These are phyloP conservation scores for Tuber magnatum DNA, from an alignment of 495 filamentous ascomycete genomes.

Conservation along the genomic window DNA sequence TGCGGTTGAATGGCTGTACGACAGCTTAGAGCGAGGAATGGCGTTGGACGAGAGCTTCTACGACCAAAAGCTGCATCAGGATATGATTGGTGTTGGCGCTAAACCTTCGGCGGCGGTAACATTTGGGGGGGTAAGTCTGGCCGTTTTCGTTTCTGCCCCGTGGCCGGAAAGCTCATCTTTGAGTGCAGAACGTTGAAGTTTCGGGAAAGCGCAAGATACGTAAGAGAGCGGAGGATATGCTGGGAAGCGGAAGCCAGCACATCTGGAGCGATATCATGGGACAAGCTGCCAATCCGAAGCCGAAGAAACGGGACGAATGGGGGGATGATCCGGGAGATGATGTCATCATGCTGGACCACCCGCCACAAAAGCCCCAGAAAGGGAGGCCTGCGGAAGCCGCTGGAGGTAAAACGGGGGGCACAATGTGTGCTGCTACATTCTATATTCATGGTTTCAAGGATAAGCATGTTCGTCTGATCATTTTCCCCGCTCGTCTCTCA, in stretches of 20 bases:
- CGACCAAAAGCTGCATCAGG: conserved; percentile 59
- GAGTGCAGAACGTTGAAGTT: conserved; percentile 2
- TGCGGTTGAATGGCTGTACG: conserved; percentile 71
- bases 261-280: conserved; percentile 86
- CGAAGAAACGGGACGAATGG: conserved; percentile 43
- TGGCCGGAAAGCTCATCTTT: conserved; percentile 18
- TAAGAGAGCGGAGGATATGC: conserved; percentile 68
- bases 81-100: conserved; percentile 68
- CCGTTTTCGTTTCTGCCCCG: conserved; percentile 40
- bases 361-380: not conserved
- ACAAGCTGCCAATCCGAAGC: conserved; percentile 41
- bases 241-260: conserved; percentile 68
- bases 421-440: conserved; percentile 21
- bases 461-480: conserved; percentile 30
- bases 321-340: conserved; percentile 40
- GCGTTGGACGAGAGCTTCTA: conserved; percentile 77
- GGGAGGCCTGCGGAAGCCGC: not conserved
- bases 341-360: conserved; percentile 4
- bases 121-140: conserved; percentile 46
- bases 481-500: not conserved
- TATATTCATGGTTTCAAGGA: conserved; percentile 32
- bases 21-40: conserved; percentile 88
- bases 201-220: conserved; percentile 63
- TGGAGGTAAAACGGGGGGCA: conserved; percentile 11
- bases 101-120: conserved; percentile 51